A percentile compares a stretch with the other conserved stretches of the same genome.
These are phyloP conservation scores for Achaetomiella virescens DNA, from an alignment of 495 filamentous ascomycete species.

Conservation along the genomic window DNA sequence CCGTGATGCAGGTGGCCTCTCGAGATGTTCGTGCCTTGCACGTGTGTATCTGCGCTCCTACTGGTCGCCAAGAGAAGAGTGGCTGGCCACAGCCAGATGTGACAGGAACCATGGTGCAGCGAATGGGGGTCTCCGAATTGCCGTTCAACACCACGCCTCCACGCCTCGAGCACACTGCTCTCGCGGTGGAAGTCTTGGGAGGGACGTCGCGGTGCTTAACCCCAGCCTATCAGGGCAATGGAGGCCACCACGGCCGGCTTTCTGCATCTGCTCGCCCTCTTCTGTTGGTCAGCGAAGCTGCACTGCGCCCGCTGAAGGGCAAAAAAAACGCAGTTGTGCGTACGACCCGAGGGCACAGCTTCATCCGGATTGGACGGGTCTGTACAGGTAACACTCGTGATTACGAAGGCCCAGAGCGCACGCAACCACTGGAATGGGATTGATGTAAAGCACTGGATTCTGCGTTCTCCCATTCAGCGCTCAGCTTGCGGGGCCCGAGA, in stretches of 20 bases:
- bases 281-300: slow-evolving; percentile 20
- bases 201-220: slow-evolving; percentile 16
- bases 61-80: slow-evolving; percentile 15
- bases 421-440: neutral
- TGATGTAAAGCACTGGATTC: neutral
- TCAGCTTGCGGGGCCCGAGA: neutral
- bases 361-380: slow-evolving; percentile 15
- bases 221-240: slow-evolving; percentile 24
- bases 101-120: slow-evolving; percentile 22
- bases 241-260: slow-evolving; percentile 21
- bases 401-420: slow-evolving; percentile 11
- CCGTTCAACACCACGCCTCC: slow-evolving; percentile 23
- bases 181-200: slow-evolving; percentile 26
- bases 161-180: slow-evolving; percentile 13
- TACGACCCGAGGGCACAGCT: slow-evolving; percentile 9
- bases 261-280: slow-evolving; percentile 25
- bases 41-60: slow-evolving; percentile 19
- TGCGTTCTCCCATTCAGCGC: neutral
- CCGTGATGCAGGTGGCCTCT: slow-evolving; percentile 27
- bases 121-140: slow-evolving; percentile 30
- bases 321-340: slow-evolving; percentile 12
- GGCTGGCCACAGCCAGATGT: slow-evolving; percentile 14
- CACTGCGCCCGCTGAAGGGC: slow-evolving; percentile 8
- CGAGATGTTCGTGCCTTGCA: slow-evolving; percentile 28
- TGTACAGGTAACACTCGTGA: slow-evolving; percentile 14